Evolutionary conservation across 2,329 filamentous ascomycete species (phyloP).

Genomic region (Emericellopsis atlantica): DNA sequence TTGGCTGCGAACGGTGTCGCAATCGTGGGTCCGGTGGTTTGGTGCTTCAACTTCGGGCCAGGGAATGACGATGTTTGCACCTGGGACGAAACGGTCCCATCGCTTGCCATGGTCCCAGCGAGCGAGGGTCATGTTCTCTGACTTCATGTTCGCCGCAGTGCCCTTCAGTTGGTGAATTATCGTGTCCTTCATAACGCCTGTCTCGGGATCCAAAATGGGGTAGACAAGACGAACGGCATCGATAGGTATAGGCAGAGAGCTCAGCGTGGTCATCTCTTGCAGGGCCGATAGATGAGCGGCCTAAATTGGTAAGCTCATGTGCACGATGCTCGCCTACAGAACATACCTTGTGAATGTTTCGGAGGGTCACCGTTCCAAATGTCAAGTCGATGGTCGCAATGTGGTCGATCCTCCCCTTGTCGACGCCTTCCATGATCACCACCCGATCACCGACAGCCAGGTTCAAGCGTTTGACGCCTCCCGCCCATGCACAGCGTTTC

Average conservation of each 20-base stretch:
- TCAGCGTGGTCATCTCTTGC: no score
- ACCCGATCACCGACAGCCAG: slow-evolving; percentile 65
- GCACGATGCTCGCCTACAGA: neutral
- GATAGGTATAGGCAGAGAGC: slow-evolving; percentile 44
- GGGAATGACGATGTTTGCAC: slow-evolving; percentile 60
- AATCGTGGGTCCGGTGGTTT: slow-evolving; percentile 37
- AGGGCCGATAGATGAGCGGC: no score
- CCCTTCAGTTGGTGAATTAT: slow-evolving; percentile 61
- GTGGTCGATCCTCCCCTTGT: slow-evolving; percentile 74
- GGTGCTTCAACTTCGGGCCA: slow-evolving; percentile 52
- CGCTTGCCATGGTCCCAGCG: slow-evolving; percentile 27
- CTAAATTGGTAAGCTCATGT: neutral
- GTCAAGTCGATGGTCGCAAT: slow-evolving; percentile 44
- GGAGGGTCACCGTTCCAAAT: slow-evolving; percentile 46
- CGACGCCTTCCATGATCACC: slow-evolving; percentile 63
- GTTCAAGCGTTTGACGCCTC: slow-evolving; percentile 43
- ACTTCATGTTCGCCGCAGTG: slow-evolving; percentile 32
- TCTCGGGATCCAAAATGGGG: slow-evolving; percentile 53
- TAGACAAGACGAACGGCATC: slow-evolving; percentile 71
- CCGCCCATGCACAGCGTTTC: slow-evolving; percentile 40
- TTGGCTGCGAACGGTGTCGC: slow-evolving; percentile 64
- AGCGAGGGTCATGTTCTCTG: slow-evolving; percentile 25
- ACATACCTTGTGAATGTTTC: slow-evolving; percentile 52
- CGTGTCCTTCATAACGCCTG: slow-evolving; percentile 56
- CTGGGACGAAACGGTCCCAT: slow-evolving; percentile 50